Percentiles rank a stretch among this genome's conserved stretches.
These are phyloP conservation scores for Fusarium sp. DNA, from an alignment of 2,329 filamentous ascomycete species.

Conservation along the genomic window DNA sequence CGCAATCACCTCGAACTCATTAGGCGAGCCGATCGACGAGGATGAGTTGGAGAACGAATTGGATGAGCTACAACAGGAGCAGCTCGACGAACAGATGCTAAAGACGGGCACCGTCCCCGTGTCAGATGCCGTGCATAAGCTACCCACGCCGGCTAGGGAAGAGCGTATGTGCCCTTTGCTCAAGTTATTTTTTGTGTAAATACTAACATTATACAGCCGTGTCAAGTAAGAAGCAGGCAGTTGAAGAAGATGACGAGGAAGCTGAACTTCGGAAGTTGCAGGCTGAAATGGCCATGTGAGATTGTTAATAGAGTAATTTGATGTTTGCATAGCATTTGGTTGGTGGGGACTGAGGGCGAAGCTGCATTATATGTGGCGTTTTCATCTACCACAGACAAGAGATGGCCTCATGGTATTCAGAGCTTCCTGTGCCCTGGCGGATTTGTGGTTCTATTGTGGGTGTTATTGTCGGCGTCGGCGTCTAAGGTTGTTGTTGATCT, in stretches of 20 bases:
- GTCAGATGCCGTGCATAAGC: constrained; percentile 76
- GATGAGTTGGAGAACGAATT: constrained; percentile 86
- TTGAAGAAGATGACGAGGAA: constrained; percentile 92
- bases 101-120: constrained; percentile 87
- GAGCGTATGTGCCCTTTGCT: constrained; percentile 69
- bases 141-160: constrained; percentile 78
- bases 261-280: constrained; percentile 92
- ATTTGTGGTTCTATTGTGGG: constrained; percentile 38
- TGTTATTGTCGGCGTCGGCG: constrained; percentile 48
- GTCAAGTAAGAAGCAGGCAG: constrained; percentile 52
- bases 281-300: constrained; percentile 95
- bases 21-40: constrained; percentile 81
- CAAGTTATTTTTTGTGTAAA: background rate
- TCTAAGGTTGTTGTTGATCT: constrained; percentile 39
- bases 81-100: constrained; percentile 93
- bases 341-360: constrained; percentile 23
- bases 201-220: constrained; percentile 43
- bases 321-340: constrained; percentile 41
- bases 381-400: constrained; percentile 28
- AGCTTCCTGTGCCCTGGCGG: constrained; percentile 25
- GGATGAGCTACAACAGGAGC: constrained; percentile 87
- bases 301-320: constrained; percentile 8
- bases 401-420: constrained; percentile 16
- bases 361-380: constrained; percentile 4
- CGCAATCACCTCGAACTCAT: constrained; percentile 78